phyloP scores from a whole-genome alignment of 2,329 filamentous ascomycete species.

The Fusarium neocosmosporiellum region DNA sequence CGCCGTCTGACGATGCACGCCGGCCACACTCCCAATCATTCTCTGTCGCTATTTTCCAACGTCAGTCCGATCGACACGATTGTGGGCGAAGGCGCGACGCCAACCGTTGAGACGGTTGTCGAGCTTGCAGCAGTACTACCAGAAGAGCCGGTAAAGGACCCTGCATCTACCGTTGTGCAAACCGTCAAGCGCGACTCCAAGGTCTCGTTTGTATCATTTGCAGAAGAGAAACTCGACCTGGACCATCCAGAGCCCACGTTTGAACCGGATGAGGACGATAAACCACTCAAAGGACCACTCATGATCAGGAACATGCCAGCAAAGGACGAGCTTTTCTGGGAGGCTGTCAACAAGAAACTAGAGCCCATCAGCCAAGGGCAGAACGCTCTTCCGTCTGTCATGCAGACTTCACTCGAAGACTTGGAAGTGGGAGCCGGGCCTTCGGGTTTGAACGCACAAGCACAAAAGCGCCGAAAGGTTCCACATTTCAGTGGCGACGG shows the following conservation, averaged over 20 bases:
- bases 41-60: conserved; percentile 62
- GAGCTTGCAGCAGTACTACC: conserved; percentile 14
- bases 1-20: conserved; percentile 70
- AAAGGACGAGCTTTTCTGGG: conserved; percentile 66
- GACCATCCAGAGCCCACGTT: conserved; percentile 44
- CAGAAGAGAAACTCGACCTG: conserved; percentile 17
- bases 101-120: conserved; percentile 37
- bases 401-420: conserved; percentile 50
- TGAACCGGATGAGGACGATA: conserved; percentile 56
- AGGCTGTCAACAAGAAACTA: conserved; percentile 62
- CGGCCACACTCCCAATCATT: conserved; percentile 72
- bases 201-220: conserved; percentile 24
- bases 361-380: conserved; percentile 60
- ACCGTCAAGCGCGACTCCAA: conserved; percentile 27
- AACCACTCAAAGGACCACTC: conserved; percentile 62
- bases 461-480: conserved; percentile 12
- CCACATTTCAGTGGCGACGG: conserved; percentile 38
- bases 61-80: conserved; percentile 53
- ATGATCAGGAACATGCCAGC: conserved; percentile 67
- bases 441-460: conserved; percentile 20
- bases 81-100: conserved; percentile 44
- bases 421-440: conserved; percentile 26
- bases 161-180: conserved; percentile 7
- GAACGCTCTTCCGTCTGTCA: conserved; percentile 59
- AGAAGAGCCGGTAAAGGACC: conserved; percentile 6